Evolutionary conservation across 2,329 filamentous ascomycete genomes (phyloP).

Genomic region (Bipolaris gigantea): DNA sequence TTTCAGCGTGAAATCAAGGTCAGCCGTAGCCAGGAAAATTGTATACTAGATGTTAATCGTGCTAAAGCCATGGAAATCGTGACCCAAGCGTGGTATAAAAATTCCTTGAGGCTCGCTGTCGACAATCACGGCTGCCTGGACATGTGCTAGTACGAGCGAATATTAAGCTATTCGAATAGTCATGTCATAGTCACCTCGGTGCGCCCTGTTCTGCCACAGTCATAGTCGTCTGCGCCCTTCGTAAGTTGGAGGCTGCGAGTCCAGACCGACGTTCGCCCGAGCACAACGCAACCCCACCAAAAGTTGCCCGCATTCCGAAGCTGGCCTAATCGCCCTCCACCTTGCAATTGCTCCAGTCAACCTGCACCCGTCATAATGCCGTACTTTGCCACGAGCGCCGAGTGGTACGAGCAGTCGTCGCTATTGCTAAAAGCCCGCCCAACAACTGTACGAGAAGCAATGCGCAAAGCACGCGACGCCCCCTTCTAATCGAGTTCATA

Average conservation of each 20-base stretch:
- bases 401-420: constrained; percentile 87
- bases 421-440: constrained; percentile 86
- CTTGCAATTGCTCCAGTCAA: constrained; percentile 13
- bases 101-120: background rate
- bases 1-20: background rate
- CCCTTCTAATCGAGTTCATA: constrained; percentile 44
- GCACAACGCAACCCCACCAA: constrained; percentile 32
- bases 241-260: background rate
- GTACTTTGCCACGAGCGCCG: constrained; percentile 77
- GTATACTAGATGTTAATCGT: background rate
- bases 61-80: background rate
- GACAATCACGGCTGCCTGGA: background rate
- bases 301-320: constrained; percentile 25
- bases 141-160: background rate
- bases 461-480: constrained; percentile 11
- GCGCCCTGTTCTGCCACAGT: background rate
- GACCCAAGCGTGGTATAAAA: background rate
- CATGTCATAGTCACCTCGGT: background rate
- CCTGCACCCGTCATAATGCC: constrained; percentile 61
- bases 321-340: constrained; percentile 10
- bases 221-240: background rate
- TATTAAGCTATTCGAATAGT: background rate
- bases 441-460: constrained; percentile 64
- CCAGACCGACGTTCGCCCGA: constrained; percentile 17
- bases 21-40: background rate